These are phyloP conservation scores for Solanum ossicruentum DNA, from an alignment of 257 asterid species.

Conservation along the genomic window DNA sequence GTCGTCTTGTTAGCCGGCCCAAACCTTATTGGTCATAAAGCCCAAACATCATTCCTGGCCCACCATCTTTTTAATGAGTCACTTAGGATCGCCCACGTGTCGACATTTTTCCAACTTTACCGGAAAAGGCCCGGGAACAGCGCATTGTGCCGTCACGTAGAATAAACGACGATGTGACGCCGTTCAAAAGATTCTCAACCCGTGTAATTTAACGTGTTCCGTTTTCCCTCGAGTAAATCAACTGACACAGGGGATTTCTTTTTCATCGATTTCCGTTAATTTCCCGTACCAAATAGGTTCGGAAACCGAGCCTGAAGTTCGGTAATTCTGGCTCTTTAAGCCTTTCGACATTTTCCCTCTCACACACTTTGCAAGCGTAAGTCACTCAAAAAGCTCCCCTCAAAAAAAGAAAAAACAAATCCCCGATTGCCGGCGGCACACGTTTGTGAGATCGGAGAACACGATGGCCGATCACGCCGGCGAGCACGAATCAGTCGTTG, in stretches of 20 bases:
- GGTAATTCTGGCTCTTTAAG: conserved; percentile 5
- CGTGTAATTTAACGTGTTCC: conserved; percentile 1
- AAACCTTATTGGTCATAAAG: neutral
- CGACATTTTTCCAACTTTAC: neutral
- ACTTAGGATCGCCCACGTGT: neutral
- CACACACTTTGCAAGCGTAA: neutral
- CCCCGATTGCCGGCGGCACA: conserved; percentile 15
- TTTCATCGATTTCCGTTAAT: conserved; percentile 15
- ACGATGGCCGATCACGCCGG: conserved; percentile 62
- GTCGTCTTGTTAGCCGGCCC: neutral
- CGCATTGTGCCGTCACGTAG: neutral
- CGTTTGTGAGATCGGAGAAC: conserved; percentile 16
- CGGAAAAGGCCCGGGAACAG: neutral
- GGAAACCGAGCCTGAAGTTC: conserved; percentile 23
- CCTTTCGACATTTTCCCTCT: neutral
- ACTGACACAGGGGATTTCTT: neutral
- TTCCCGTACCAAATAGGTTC: neutral
- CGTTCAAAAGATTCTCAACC: neutral
- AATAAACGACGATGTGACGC: neutral
- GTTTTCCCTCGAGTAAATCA: conserved; percentile 2
- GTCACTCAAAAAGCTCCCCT: neutral
- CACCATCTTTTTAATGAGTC: neutral
- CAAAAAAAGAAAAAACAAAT: neutral
- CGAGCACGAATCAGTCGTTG: conserved; percentile 41
- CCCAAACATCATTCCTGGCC: neutral